Conservation (phyloP, 164 flowering plant species). For the Magnolia sinica region DNA sequence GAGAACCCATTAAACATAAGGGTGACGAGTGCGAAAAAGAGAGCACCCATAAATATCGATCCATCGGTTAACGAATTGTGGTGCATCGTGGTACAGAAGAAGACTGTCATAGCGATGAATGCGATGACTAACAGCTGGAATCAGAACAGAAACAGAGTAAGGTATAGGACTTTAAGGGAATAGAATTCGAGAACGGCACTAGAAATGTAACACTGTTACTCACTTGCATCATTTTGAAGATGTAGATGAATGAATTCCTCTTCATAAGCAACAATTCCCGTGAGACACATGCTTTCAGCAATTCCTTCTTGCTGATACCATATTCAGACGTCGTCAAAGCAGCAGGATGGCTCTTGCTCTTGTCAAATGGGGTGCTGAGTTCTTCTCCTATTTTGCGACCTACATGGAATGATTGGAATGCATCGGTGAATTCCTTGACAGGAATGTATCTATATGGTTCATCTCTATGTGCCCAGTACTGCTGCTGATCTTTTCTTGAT, state of each 20-base stretch:
- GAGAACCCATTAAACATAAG: slow-evolving; percentile 17
- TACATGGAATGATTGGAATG: slow-evolving; percentile 53
- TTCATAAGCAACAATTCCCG: slow-evolving; percentile 65
- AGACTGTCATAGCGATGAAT: slow-evolving; percentile 16
- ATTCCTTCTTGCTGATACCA: slow-evolving; percentile 51
- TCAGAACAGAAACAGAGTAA: background rate
- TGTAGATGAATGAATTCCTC: slow-evolving; percentile 57
- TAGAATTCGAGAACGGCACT: background rate
- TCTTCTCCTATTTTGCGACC: slow-evolving; percentile 41
- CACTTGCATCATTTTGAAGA: slow-evolving; percentile 51
- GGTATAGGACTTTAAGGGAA: background rate
- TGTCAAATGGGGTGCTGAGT: slow-evolving; percentile 53
- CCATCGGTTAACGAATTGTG: slow-evolving; percentile 12
- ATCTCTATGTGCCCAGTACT: slow-evolving; percentile 47
- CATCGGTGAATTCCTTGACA: slow-evolving; percentile 47
- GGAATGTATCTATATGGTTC: slow-evolving; percentile 45
- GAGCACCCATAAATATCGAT: slow-evolving; percentile 16
- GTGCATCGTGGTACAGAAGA: slow-evolving; percentile 20
- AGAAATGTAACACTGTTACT: slow-evolving; percentile 1
- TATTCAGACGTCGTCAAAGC: slow-evolving; percentile 48
- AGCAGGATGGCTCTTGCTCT: slow-evolving; percentile 53
- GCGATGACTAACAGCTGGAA: slow-evolving; percentile 13
- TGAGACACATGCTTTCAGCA: slow-evolving; percentile 47
- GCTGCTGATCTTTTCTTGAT: slow-evolving; percentile 68
- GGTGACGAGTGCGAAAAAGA: slow-evolving; percentile 14